Evolutionary conservation across 2,329 filamentous ascomycete species (phyloP), one percentile per base, ranked within the genome.

Genomic region (Trichophyton schoenleinii): DNA sequence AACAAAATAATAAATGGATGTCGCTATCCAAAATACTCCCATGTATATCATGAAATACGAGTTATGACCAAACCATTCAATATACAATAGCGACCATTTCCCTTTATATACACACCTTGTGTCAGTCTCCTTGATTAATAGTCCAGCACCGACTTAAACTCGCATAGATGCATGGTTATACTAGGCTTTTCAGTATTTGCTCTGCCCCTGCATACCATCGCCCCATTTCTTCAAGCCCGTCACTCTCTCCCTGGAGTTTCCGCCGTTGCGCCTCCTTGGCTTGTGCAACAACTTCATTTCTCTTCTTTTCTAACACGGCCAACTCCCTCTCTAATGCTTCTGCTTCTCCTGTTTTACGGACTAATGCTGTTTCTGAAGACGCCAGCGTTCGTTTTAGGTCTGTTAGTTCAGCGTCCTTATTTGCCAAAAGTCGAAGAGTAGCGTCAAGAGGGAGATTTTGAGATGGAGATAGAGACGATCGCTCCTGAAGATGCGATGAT

Each of bases 401-500:
- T 6, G 72, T 72, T 42, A 77, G 68, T 60, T 76, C 72, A 2
- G 69, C 70, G 60, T 75, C 72, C 9, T 73, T 72, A 60, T 77
- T 73, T 1, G 72, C 68, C 8, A 79, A 62, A 3, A 77, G 68
- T 3, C 68, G 67, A 63, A 74, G 63, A 1, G 76, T 79, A 20
- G 72, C 74, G 1, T 74, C 72, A 11, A 76, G 70, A 20, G 74
- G 69, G 22, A 75, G 69, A 22, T 71, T 74, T 59, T 74, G 74
- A 0, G 72, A 73, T 0, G 73, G 72, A 1, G 71, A 69, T 11
- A 64, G 58, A 48, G 67, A 63, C 18, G 69, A 67, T 0, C 68
- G 66, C 82, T 85, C 67, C 77, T 80, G 76, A 86, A 88, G 66
- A 81, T 82, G 59, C 83, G 87, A 61, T 83, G 78, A 69, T 82